These are phyloP conservation scores for Lachancea dasiensis DNA, from an alignment of 805 yeast species.

Conservation along the genomic window DNA sequence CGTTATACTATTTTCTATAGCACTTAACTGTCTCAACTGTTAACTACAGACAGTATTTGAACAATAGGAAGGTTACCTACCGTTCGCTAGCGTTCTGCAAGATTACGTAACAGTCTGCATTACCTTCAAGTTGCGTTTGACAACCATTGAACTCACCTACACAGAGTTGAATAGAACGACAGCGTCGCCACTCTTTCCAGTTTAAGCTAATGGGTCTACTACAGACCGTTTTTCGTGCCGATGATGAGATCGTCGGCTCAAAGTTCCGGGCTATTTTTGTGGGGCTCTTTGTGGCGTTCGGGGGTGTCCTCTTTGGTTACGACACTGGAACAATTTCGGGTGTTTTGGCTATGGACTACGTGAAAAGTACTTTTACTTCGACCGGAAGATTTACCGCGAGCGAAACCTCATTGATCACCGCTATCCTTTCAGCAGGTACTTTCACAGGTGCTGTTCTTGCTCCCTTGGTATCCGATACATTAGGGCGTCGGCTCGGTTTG, in stretches of 20 bases:
- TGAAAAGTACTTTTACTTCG: constrained; percentile 37
- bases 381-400: constrained; percentile 37
- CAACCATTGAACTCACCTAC: too few species aligned
- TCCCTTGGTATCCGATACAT: constrained; percentile 48
- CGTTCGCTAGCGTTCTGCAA: too few species aligned
- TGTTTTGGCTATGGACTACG: constrained; percentile 58
- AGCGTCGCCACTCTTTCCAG: neutral
- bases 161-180: neutral
- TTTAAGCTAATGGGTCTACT: constrained; percentile 17
- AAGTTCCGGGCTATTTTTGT: constrained; percentile 42
- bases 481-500: constrained; percentile 51
- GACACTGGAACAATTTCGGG: constrained; percentile 67
- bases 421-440: constrained; percentile 66
- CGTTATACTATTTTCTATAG: too few species aligned
- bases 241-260: constrained; percentile 45
- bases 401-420: constrained; percentile 58
- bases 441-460: constrained; percentile 59
- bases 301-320: constrained; percentile 62
- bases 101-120: too few species aligned
- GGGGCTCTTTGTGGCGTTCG: constrained; percentile 60
- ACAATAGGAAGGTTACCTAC: too few species aligned
- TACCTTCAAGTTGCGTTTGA: too few species aligned
- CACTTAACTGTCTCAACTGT: too few species aligned
- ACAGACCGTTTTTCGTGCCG: constrained; percentile 33
- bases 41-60: too few species aligned